Percentiles rank a stretch among this genome's conserved stretches.
phyloP scores from a whole-genome alignment of 2,329 filamentous ascomycete species.

The Tolypocladium sp. region DNA sequence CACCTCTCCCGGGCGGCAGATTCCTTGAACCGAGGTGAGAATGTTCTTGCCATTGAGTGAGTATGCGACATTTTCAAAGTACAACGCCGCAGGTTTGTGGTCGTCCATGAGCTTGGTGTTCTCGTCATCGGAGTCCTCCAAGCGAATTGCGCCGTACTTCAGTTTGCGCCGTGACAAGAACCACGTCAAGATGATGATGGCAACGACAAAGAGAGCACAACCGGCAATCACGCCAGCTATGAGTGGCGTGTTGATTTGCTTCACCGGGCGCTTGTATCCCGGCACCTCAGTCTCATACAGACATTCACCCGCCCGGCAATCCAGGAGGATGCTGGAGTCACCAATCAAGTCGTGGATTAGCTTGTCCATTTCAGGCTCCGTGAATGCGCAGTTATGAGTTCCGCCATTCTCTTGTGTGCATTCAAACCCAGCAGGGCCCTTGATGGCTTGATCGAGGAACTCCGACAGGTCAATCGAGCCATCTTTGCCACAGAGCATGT shows the following conservation, averaged over 20 bases:
- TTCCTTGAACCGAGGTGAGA: conserved; percentile 68
- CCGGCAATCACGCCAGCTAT: conserved; percentile 90
- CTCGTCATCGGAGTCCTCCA: conserved; percentile 89
- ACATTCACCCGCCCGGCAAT: conserved; percentile 83
- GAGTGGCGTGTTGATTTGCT: conserved; percentile 92
- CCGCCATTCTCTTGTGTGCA: conserved; percentile 59
- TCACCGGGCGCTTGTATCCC: conserved; percentile 79
- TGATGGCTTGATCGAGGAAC: conserved; percentile 74
- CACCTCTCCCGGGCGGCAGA: conserved; percentile 89
- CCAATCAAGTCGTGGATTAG: conserved; percentile 85
- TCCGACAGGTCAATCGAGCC: conserved; percentile 89
- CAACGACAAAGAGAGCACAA: conserved; percentile 80
- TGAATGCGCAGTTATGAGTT: conserved; percentile 65
- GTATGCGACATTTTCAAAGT: conserved; percentile 84
- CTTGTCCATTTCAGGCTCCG: conserved; percentile 86
- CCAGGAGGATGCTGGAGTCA: conserved; percentile 77
- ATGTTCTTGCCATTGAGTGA: conserved; percentile 82
- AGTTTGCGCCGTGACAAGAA: conserved; percentile 71
- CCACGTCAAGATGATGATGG: conserved; percentile 74
- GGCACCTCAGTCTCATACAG: conserved; percentile 87
- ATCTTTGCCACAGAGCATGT: conserved; percentile 88
- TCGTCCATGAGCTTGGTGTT: conserved; percentile 78
- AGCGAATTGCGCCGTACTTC: conserved; percentile 62
- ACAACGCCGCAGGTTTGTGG: conserved; percentile 81
- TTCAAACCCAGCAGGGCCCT: conserved; percentile 78